Evolutionary conservation across 805 yeast genomes (phyloP).

Genomic region (Kluyveromyces dobzhanskii): DNA sequence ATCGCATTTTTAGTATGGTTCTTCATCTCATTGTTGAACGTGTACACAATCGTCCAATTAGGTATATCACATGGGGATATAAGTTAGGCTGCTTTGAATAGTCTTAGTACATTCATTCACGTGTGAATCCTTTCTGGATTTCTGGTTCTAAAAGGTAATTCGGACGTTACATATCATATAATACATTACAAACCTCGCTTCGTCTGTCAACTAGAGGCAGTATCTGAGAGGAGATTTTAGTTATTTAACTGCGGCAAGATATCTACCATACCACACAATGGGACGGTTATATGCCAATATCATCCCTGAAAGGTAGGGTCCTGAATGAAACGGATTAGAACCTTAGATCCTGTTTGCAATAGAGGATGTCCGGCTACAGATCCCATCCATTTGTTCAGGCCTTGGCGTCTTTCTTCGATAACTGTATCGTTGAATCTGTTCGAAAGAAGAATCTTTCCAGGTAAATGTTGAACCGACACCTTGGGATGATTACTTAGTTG

Average conservation of each 20-base stretch:
- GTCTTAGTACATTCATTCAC: too few relatives aligned
- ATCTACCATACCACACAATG: too few relatives aligned
- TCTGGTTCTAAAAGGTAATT: too few relatives aligned
- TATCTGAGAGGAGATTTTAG: too few relatives aligned
- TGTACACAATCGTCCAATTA: slow-evolving; percentile 46
- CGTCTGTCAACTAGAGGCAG: too few relatives aligned
- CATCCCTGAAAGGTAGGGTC: slow-evolving; percentile 45
- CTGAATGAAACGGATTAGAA: slow-evolving; percentile 76
- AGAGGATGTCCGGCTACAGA: slow-evolving; percentile 90
- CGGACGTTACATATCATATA: too few relatives aligned
- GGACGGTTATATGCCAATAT: not conserved
- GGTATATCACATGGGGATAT: slow-evolving; percentile 25
- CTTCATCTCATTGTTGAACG: slow-evolving; percentile 61
- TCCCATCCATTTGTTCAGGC: slow-evolving; percentile 69
- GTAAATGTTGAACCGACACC: slow-evolving; percentile 79
- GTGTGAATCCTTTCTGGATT: too few relatives aligned
- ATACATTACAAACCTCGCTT: too few relatives aligned
- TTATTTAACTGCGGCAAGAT: too few relatives aligned
- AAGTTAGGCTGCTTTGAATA: slow-evolving; percentile 5
- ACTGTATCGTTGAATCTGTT: slow-evolving; percentile 75
- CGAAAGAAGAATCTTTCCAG: slow-evolving; percentile 71
- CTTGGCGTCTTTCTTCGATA: slow-evolving; percentile 76
- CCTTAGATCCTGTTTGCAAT: slow-evolving; percentile 76
- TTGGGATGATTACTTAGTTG: slow-evolving; percentile 36
- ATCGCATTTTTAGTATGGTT: slow-evolving; percentile 57